Percentiles rank a stretch among this genome's conserved stretches.
Evolutionary conservation across 2,329 filamentous ascomycete genomes (phyloP).

Genomic region (Cladosporium sp.): DNA sequence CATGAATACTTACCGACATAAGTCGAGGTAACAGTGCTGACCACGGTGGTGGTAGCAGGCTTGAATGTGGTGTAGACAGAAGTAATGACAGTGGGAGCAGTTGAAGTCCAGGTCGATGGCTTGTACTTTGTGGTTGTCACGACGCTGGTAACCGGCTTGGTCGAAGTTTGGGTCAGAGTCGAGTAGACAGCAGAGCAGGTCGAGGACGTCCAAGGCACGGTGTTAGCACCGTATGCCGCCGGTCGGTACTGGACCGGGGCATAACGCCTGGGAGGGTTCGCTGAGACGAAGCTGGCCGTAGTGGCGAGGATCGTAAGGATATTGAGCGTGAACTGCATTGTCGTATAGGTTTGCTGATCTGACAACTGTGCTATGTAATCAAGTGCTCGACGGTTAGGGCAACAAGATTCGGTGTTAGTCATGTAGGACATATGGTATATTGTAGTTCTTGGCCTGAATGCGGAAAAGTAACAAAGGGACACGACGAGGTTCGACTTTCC

Average conservation of each 20-base stretch:
- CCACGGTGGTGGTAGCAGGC: not conserved
- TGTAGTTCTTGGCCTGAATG: not conserved
- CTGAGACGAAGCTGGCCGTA: not conserved
- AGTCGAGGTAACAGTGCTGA: not conserved
- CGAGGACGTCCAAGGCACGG: slow-evolving; percentile 9
- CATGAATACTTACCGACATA: not conserved
- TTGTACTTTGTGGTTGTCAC: slow-evolving; percentile 6
- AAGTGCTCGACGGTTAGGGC: not conserved
- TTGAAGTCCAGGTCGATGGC: slow-evolving; percentile 8
- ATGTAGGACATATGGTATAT: not conserved
- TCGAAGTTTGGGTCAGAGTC: not conserved
- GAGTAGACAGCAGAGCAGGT: slow-evolving; percentile 10
- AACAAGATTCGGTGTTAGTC: not conserved
- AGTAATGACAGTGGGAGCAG: slow-evolving; percentile 3
- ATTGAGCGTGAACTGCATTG: slow-evolving; percentile 8
- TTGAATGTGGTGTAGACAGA: slow-evolving; percentile 6
- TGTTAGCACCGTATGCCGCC: not conserved
- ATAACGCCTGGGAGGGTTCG: slow-evolving; percentile 1
- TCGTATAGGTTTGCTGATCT: not conserved
- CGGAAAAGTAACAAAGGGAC: slow-evolving; percentile 5
- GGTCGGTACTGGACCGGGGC: not conserved
- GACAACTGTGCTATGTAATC: not conserved
- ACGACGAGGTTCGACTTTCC: not conserved
- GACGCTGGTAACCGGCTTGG: slow-evolving; percentile 1
- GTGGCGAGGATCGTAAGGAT: slow-evolving; percentile 6